Evolutionary conservation across 2,329 filamentous ascomycete genomes (phyloP).

Genomic region (Hymenoscyphus occultus): DNA sequence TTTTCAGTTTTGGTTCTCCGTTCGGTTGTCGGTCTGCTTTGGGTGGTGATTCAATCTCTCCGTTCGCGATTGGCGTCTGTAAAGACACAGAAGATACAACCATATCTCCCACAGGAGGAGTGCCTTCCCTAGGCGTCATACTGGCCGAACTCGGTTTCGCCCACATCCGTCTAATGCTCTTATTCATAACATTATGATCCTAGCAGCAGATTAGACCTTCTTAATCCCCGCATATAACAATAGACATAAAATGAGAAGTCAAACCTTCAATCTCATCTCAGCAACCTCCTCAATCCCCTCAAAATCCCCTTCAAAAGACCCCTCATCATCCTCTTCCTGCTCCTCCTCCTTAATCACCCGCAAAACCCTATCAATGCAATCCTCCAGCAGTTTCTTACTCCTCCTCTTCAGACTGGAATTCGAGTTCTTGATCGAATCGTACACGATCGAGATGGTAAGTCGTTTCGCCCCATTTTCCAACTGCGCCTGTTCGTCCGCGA

Average conservation of each 20-base stretch:
- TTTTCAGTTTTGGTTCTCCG: conserved; percentile 65
- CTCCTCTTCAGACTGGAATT: conserved; percentile 84
- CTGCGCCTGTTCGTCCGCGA: conserved; percentile 63
- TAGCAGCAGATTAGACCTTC: conserved; percentile 25
- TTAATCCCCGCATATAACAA: no score
- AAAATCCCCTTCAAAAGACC: conserved; percentile 49
- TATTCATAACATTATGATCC: conserved; percentile 63
- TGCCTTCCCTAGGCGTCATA: conserved; percentile 26
- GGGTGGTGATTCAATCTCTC: conserved; percentile 29
- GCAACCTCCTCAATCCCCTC: conserved; percentile 43
- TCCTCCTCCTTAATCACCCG: conserved; percentile 63
- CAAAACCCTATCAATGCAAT: conserved; percentile 80
- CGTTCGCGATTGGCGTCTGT: conserved; percentile 25
- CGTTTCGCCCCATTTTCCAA: conserved; percentile 46
- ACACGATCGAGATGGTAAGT: conserved; percentile 61
- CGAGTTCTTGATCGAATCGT: conserved; percentile 76
- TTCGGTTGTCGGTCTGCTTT: conserved; percentile 54
- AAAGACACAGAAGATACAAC: conserved; percentile 26
- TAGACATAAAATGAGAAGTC: not conserved
- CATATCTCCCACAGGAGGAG: conserved; percentile 21
- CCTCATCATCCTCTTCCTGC: conserved; percentile 42
- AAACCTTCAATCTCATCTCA: conserved; percentile 30
- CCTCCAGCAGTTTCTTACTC: conserved; percentile 77
- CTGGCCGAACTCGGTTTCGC: conserved; percentile 37
- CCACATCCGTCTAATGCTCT: conserved; percentile 60